Base-by-base conservation (phyloP, 2,329 filamentous ascomycete genomes). In the Colletotrichum spaethianum region DNA sequence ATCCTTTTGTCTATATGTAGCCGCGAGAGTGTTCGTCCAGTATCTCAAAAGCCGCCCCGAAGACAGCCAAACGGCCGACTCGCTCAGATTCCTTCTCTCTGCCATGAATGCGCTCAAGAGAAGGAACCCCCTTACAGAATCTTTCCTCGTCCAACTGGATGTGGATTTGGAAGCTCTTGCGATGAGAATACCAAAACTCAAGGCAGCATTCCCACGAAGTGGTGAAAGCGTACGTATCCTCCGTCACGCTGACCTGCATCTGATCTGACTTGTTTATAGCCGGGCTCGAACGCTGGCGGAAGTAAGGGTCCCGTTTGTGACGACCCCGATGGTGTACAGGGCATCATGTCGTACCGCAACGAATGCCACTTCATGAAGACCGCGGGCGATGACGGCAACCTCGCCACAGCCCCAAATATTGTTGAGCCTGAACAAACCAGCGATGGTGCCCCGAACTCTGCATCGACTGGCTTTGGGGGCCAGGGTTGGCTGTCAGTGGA, bases 1-100 rank as follows among this genome's bases (percentile, higher is more conserved):
- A 77, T 95, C 94, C 0, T 98, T 98, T 82, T 98, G 95, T 79
- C 88, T 99, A 53, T 98, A 98, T 77, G 95, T 98, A n/a, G 93
- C 96, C 14, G 94, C 96, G 28, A 90, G 96, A 63, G 96, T 98
- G 0, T 98, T 98, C 78, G 93, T 98, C 9, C 96, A 98, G 80
- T 98, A 97, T 78, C 87, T 98, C n/a, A 98, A 97, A 82, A 96
- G 93, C 68, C 89, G 93, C n/a, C 94, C 95, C 0, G 92, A 96
- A 38, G 96, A 98, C 81, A 90, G 87, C 78, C 93, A 91, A 81
- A 93, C 90, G 75, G 90, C 87, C 23, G 93, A 96, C 67, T 95
- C 95, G 0, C 84, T 98, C n/a, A 92, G 95, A 67, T 98, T 99
- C 79, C 87, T 98, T 20, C 88, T 98, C 2, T 92, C 93, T 26